These are phyloP conservation scores for Botryococcus braunii DNA, from an alignment of 163 green algal species.

Conservation along the genomic window DNA sequence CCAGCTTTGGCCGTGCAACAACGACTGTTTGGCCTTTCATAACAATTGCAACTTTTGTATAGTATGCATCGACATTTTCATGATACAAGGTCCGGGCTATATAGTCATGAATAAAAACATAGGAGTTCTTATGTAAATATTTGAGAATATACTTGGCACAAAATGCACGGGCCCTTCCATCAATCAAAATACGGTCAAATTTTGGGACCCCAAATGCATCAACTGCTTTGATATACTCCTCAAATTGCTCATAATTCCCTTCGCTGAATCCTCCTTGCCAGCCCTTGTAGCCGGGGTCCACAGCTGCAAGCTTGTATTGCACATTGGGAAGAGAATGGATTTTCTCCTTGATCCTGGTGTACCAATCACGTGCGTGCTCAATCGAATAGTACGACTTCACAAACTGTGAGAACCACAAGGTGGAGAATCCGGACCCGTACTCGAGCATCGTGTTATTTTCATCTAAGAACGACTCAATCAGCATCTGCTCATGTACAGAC, in stretches of 20 bases:
- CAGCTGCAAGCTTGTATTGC: neutral
- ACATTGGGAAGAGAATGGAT: neutral
- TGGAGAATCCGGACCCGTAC: conserved; percentile 3
- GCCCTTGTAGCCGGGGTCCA: conserved; percentile 2
- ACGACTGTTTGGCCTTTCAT: conserved; percentile 2
- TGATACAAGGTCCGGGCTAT: neutral
- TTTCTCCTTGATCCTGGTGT: neutral
- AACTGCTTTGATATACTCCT: conserved; percentile 4
- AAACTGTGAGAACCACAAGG: conserved; percentile 12
- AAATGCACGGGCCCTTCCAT: neutral
- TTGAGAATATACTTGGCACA: conserved; percentile 8
- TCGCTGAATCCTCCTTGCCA: neutral
- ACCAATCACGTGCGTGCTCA: conserved; percentile 1
- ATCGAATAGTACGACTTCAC: conserved; percentile 5
- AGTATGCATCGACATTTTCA: neutral
- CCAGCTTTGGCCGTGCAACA: no score
- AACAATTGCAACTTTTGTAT: neutral
- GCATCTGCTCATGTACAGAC: neutral
- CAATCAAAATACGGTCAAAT: conserved; percentile 8
- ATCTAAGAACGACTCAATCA: conserved; percentile 5
- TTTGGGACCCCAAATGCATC: neutral
- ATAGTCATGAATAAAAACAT: conserved; percentile 11
- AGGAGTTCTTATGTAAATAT: neutral
- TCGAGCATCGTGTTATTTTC: conserved; percentile 2
- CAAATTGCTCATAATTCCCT: conserved; percentile 3